phyloP scores from a whole-genome alignment of 106 monocot genomes.

The Chionographis japonica region DNA sequence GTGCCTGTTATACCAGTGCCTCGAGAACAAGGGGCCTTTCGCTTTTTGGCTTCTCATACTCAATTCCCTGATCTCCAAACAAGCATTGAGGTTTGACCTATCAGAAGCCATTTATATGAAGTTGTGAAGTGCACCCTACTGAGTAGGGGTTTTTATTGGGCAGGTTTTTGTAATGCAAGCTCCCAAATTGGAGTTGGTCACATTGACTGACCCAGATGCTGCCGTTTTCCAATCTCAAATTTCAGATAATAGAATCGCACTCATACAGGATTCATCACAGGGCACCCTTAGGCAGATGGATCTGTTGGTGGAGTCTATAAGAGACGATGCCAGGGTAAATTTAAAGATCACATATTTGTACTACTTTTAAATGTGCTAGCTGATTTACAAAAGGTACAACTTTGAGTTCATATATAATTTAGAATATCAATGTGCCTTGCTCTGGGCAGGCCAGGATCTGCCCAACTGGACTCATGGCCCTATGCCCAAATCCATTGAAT shows the following conservation, averaged over 20 bases:
- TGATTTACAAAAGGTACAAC: too few species aligned
- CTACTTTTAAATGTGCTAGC: too few species aligned
- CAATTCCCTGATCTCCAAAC: conserved; percentile 13
- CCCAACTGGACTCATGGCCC: too few species aligned
- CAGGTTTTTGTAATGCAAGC: conserved; percentile 19
- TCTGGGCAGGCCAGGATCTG: too few species aligned
- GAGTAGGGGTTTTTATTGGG: not conserved
- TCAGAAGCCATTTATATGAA: not conserved
- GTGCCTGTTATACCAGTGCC: conserved; percentile 23
- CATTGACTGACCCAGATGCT: not conserved
- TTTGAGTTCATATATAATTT: too few species aligned
- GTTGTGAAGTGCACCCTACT: not conserved
- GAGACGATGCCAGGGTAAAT: conserved; percentile 14
- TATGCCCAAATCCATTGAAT: too few species aligned
- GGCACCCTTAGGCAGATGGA: not conserved
- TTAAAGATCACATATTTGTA: not conserved
- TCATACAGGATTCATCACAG: conserved; percentile 1
- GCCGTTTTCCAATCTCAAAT: not conserved
- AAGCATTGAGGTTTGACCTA: conserved; percentile 14
- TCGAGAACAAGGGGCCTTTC: not conserved
- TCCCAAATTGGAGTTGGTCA: conserved; percentile 13
- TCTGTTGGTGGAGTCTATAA: conserved; percentile 1
- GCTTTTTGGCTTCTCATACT: conserved; percentile 17
- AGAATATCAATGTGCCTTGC: too few species aligned
- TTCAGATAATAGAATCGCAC: conserved; percentile 2